Evolutionary conservation across 2,329 filamentous ascomycete species (phyloP).

Genomic region (Lachnellula subtilissima): DNA sequence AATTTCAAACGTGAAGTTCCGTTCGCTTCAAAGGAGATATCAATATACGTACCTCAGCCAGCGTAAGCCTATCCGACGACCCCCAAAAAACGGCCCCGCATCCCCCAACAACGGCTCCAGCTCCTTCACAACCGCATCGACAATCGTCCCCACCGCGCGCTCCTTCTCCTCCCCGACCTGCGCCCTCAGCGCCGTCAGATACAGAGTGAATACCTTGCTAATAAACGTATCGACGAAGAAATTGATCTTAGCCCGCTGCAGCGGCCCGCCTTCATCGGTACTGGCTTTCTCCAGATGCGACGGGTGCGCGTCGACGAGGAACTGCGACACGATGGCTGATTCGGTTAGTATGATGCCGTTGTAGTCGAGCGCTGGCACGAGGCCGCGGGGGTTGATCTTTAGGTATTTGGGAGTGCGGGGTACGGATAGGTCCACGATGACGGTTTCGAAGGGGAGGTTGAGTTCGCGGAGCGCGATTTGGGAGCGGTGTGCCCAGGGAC

Average conservation of each 20-base stretch:
- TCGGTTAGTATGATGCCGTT: conserved; percentile 66
- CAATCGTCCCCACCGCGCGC: conserved; percentile 45
- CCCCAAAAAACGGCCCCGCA: conserved; percentile 58
- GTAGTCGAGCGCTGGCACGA: conserved; percentile 68
- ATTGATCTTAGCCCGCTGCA: conserved; percentile 59
- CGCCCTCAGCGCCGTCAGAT: conserved; percentile 41
- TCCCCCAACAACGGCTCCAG: conserved; percentile 64
- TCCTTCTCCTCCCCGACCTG: conserved; percentile 43
- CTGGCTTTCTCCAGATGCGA: conserved; percentile 59
- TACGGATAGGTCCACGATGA: conserved; percentile 64
- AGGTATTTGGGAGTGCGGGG: conserved; percentile 72
- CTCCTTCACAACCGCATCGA: conserved; percentile 59
- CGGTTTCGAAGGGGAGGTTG: conserved; percentile 61
- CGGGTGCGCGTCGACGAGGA: conserved; percentile 64
- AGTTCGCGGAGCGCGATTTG: conserved; percentile 68
- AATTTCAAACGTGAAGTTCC: not conserved
- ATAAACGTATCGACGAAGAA: conserved; percentile 71
- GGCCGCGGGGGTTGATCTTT: conserved; percentile 70
- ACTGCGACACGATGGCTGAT: conserved; percentile 68
- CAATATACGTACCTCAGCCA: conserved; percentile 63
- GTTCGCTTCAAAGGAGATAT: not conserved
- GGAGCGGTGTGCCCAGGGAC: conserved; percentile 72
- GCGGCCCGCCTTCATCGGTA: conserved; percentile 47
- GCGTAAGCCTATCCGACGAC: conserved; percentile 58
- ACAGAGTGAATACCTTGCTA: conserved; percentile 52